Evolutionary conservation across 202 grass and related monocot genomes (phyloP), one percentile per base, ranked within the genome.

Genomic region (Hordeum pubiflorum): DNA sequence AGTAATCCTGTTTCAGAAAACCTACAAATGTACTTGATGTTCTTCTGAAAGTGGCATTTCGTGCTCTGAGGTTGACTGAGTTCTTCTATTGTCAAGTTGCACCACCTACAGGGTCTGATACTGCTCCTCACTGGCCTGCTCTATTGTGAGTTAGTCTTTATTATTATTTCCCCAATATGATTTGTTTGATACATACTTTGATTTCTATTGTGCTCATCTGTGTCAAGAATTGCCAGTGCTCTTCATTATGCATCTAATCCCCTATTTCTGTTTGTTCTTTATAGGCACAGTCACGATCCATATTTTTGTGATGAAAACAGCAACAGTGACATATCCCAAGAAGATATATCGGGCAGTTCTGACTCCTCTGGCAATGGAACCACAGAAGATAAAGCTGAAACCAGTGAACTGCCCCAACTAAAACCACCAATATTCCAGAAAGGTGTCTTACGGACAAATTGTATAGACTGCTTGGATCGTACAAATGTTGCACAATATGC

Each of bases 401-500:
- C 72, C 24, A 77, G 65, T 69, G 88, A 72, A 84, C 62, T 66
- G 15, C 59, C 66, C 37, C 63, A 36, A 33, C 76, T 81, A 76
- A 94, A 85, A 74, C 72, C 84, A 39, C 86, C 86, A 12, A 93
- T 73, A 62, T 91, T 98, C 55, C 95, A 98, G 65, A 93, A 87
- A 33, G 95, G 95, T 66, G 81, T 94, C 39, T 70, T 98, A 22
- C 84, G 95, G 62, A 93, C 95, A 37, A 98, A 98, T 82, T 98
- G 95, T 78, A 93, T 98, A 41, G 95, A 98, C 59, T 98, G 95
- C 44, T 85, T 98, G 65, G 95, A 98, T 86, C 95, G 95, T 46
- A 98, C 95, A 58, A 98, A 94, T 87, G 95, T 98, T 65, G 95
- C 95, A 21, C 95, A 98, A 50, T 97, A 91, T 86, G 92, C 90